Evolutionary conservation across 352 stramenopile species (phyloP), one percentile per base, ranked within the genome.

Genomic region (Globisporangium middletonii): DNA sequence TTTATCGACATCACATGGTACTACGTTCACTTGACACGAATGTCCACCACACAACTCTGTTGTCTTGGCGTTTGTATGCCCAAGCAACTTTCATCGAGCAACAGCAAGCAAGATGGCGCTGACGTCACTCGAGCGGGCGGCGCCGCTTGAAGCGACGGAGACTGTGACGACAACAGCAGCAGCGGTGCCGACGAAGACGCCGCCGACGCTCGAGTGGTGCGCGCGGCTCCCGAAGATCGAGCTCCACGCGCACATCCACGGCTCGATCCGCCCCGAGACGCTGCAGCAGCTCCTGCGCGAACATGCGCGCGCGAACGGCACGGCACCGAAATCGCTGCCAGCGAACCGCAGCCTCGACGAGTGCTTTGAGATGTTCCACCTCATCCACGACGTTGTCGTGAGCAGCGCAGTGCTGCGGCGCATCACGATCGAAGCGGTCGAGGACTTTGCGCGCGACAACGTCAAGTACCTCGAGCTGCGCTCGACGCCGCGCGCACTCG

Each of bases 191-290:
- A 5, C 27, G 27, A 18, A 38, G 33, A 38, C 33, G 6, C 49
- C 33, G 9, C 57, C 57, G 43, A 64, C 84, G 13, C 62, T 70
- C 28, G 55, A 43, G 33, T 90, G 83, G 59, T 88, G 79, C 68
- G 57, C 65, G 49, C 57, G 47, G n/a, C 62, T 94, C 49, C 78
- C 81, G 19, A 94, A 94, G 72, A 72, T 91, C 43, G 83, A 96
- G 74, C 69, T 96, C 30, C 88, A 96, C 59, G 86, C 88, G 41
- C 86, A 96, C 66, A 89, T 96, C 59, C 83, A 95, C 59, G 88
- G 88, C 11, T 91, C 76, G 27, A 85, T 94, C 56, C 80, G 86
- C 12, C 66, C 74, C 30, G 61, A 62, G 41, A 95, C 84, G 18
- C 60, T 96, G 59, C 54, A 77, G 45, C 63, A 93, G 41, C 33